Conservation (phyloP, 129 eudicot species). For the Lactuca sativa region DNA sequence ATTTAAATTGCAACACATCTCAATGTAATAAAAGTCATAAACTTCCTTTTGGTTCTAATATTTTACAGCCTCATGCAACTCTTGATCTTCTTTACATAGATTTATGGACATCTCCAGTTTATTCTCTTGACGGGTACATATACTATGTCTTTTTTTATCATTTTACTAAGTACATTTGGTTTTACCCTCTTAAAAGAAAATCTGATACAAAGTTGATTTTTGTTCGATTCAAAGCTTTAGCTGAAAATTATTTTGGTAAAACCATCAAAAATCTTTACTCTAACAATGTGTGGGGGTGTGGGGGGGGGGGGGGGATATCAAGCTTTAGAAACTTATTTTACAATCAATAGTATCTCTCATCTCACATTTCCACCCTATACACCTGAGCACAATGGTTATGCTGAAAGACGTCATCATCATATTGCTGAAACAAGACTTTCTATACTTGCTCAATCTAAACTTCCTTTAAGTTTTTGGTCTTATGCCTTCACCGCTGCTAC, state of each 20-base stretch:
- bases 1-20: neutral
- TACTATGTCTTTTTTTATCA: neutral
- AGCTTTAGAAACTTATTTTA: neutral
- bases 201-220: neutral
- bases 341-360: neutral
- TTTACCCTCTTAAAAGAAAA: constrained; percentile 11
- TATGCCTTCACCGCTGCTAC: neutral
- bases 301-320: neutral
- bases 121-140: neutral
- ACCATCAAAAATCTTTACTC: neutral
- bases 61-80: neutral
- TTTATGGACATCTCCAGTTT: neutral
- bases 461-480: neutral
- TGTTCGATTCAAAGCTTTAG: neutral
- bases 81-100: constrained; percentile 9
- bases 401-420: constrained; percentile 13
- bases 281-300: neutral
- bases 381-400: neutral
- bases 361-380: neutral
- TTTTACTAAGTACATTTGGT: constrained; percentile 4
- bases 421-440: neutral
- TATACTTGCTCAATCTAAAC: neutral
- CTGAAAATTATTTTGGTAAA: neutral
- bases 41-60: neutral
- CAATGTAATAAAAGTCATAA: constrained; percentile 3